Evolutionary conservation across 2,329 filamentous ascomycete genomes (phyloP), one percentile per base, ranked within the genome.

Genomic region (Nemania bipapillata): DNA sequence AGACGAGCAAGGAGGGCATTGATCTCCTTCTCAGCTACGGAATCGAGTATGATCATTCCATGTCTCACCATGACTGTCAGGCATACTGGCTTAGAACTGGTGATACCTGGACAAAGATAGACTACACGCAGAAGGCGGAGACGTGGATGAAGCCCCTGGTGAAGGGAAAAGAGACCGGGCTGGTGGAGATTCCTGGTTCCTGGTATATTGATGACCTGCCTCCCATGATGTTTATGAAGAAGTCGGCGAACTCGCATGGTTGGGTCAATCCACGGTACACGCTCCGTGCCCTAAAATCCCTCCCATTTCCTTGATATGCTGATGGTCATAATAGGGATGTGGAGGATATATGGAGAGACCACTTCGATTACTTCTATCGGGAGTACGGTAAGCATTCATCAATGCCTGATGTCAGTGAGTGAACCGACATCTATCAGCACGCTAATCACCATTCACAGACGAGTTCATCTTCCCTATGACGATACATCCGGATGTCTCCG

Each of bases 381-480:
- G 90, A 93, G 78, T 90, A 92, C 70, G 90, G 58, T 69, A 20
- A 63, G 50, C 8, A 52, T 32, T 3, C n/a, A 22, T 15, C n/a
- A 17, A 20, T 5, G 17, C 2, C 1, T 24, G 24, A 30, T 11
- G n/a, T 54, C 17, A 17, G 3, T 1, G 3, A 22, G 4, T 4
- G 24, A 56, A 28, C 1, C 4, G 30, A 15, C 22, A 2, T n/a
- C 12, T 55, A 15, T 28, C 47, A 40, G 28, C 17, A n/a, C 20
- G 22, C 12, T 24, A n/a, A 55, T 45, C 3, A 30, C 30, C 4
- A 40, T 35, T 22, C 6, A 28, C 7, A 66, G 66, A 93, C 72
- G 89, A 92, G 71, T 93, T 93, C 70, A 86, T 92, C 57, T 93
- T 93, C 73, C 91, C 91, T 0, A 91, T 93, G 79, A 93, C 91